These are phyloP conservation scores for Ustilago tritici DNA, from an alignment of 1,284 basidiomycete genomes.

Conservation along the genomic window DNA sequence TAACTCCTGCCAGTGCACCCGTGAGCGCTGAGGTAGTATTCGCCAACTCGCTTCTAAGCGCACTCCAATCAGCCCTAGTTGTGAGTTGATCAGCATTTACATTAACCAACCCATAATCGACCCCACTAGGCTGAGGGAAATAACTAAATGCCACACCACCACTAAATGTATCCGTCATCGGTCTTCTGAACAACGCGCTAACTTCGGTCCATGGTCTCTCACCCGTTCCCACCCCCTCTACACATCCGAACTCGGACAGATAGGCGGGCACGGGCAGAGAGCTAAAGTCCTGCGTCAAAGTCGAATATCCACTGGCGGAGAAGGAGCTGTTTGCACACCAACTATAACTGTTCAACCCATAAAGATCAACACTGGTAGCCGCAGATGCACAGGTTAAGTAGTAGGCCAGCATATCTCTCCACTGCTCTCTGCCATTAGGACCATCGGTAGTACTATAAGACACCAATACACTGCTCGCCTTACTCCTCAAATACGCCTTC, in stretches of 20 bases:
- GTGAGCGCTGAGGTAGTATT: constrained; percentile 76
- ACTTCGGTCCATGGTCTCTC: constrained; percentile 86
- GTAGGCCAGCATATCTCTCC: constrained; percentile 76
- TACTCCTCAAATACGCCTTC: constrained; percentile 80
- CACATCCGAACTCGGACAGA: constrained; percentile 85
- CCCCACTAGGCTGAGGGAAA: constrained; percentile 72
- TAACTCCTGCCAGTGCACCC: constrained; percentile 74
- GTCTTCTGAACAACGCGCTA: constrained; percentile 77
- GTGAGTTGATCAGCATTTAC: constrained; percentile 78
- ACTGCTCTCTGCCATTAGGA: constrained; percentile 69
- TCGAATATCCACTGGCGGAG: constrained; percentile 72
- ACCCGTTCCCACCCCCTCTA: constrained; percentile 75
- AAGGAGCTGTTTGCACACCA: constrained; percentile 83
- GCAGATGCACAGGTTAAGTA: constrained; percentile 85
- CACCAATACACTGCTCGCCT: constrained; percentile 77
- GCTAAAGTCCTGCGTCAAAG: constrained; percentile 70
- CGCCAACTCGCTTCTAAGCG: constrained; percentile 77
- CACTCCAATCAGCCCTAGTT: constrained; percentile 77
- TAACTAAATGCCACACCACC: constrained; percentile 84
- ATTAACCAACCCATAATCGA: constrained; percentile 86
- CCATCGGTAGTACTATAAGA: constrained; percentile 89
- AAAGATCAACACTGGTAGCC: constrained; percentile 81
- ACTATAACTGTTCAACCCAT: constrained; percentile 73
- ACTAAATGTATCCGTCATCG: constrained; percentile 84
- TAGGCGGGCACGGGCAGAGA: constrained; percentile 83